phyloP scores from a whole-genome alignment of 2,329 filamentous ascomycete genomes.

The Aspergillus sp. region DNA sequence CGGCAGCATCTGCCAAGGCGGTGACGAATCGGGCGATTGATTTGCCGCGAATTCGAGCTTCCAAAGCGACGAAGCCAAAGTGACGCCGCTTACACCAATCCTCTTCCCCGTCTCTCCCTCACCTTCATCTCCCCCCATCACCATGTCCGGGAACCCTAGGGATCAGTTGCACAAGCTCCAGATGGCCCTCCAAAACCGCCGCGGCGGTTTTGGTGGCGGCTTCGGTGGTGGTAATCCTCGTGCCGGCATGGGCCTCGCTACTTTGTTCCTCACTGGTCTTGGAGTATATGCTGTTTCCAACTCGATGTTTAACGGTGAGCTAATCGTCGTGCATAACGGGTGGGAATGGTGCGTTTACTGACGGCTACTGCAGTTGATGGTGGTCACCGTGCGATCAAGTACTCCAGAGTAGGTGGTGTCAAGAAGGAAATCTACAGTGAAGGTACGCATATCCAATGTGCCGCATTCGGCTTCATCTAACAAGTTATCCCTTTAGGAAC shows the following conservation, averaged over 20 bases:
- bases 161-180: conserved; percentile 69
- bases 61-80: conserved; percentile 21
- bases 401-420: conserved; percentile 87
- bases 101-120: neutral
- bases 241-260: conserved; percentile 51
- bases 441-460: conserved; percentile 58
- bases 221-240: conserved; percentile 56
- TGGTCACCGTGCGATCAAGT: conserved; percentile 98
- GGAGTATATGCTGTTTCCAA: conserved; percentile 51
- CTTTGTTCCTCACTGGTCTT: conserved; percentile 54
- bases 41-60: conserved; percentile 20
- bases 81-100: conserved; percentile 12
- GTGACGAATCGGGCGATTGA: conserved; percentile 28
- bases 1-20: conserved; percentile 19
- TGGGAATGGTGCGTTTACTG: neutral
- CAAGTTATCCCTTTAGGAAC: conserved; percentile 64
- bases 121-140: conserved; percentile 26
- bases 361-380: conserved; percentile 71
- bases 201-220: conserved; percentile 48
- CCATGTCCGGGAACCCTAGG: conserved; percentile 58
- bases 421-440: conserved; percentile 95
- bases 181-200: conserved; percentile 59
- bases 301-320: conserved; percentile 67
- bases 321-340: neutral
- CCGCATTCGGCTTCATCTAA: conserved; percentile 14